Conservation (phyloP, 2,329 filamentous ascomycete species). For the Alternaria alternata region DNA sequence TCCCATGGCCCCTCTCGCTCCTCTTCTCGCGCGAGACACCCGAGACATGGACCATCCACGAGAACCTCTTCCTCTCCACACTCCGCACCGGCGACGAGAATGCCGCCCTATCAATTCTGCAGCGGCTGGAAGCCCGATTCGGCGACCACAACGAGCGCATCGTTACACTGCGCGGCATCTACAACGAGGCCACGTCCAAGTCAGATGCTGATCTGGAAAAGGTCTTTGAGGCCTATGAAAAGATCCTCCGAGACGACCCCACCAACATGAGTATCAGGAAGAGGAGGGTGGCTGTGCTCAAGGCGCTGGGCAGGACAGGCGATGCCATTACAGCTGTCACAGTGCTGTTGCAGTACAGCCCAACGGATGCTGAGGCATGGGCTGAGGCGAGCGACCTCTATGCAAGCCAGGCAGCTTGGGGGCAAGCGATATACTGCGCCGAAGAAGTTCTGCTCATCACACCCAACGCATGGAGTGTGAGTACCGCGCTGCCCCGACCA, state of each 20-base stretch:
- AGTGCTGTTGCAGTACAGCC: conserved; percentile 79
- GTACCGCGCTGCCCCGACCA: conserved; percentile 41
- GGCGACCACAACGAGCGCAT: conserved; percentile 84
- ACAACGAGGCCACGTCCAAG: conserved; percentile 81
- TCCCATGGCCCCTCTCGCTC: conserved; percentile 62
- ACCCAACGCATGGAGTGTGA: conserved; percentile 94
- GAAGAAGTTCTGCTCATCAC: conserved; percentile 88
- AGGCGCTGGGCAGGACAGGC: conserved; percentile 71
- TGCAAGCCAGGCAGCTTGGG: conserved; percentile 76
- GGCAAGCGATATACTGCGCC: conserved; percentile 85
- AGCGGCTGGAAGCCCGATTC: conserved; percentile 80
- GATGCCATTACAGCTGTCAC: conserved; percentile 80
- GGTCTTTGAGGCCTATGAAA: conserved; percentile 80
- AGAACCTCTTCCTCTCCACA: conserved; percentile 85
- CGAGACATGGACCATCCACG: conserved; percentile 84
- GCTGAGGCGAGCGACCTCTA: conserved; percentile 90
- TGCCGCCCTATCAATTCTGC: conserved; percentile 77
- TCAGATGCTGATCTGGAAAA: conserved; percentile 70
- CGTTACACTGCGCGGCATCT: conserved; percentile 81
- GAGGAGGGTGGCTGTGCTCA: conserved; percentile 80
- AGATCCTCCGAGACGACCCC: conserved; percentile 74
- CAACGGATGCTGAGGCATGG: conserved; percentile 94
- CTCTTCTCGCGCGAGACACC: conserved; percentile 69
- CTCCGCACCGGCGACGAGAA: conserved; percentile 84
- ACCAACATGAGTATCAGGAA: conserved; percentile 88